A percentile compares a stretch with the other conserved stretches of the same genome.
Conservation (phyloP, 176 grass and related monocot species). For the Lolium multiflorum region DNA sequence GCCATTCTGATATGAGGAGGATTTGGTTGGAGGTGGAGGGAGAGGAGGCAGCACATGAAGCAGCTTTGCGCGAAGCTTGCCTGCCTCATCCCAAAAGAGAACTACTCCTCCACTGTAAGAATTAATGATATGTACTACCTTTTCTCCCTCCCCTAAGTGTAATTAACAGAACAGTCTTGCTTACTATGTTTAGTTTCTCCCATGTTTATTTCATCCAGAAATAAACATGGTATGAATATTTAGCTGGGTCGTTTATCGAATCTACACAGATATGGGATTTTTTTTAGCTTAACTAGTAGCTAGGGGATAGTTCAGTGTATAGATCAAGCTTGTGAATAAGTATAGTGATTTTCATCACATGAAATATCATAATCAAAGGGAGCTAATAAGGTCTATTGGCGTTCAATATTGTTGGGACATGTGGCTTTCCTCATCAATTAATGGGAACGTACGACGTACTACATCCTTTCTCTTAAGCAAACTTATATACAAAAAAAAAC, state of each 20-base stretch:
- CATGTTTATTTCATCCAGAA: too few relatives aligned
- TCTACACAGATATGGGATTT: neutral
- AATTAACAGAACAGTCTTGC: too few relatives aligned
- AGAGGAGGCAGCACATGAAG: slow-evolving; percentile 78
- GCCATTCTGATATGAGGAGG: slow-evolving; percentile 73
- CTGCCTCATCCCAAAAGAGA: slow-evolving; percentile 66
- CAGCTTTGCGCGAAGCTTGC: slow-evolving; percentile 63
- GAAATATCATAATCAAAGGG: neutral
- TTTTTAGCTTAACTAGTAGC: too few relatives aligned
- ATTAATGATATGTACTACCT: neutral
- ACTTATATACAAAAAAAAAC: neutral
- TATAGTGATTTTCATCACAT: neutral
- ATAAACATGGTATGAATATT: too few relatives aligned
- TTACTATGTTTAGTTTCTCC: neutral
- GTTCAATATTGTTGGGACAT: slow-evolving; percentile 15
- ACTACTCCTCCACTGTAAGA: slow-evolving; percentile 33
- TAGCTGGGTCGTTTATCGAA: too few relatives aligned
- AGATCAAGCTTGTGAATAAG: neutral
- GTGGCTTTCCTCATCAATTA: neutral
- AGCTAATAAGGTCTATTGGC: neutral
- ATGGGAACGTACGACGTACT: too few relatives aligned
- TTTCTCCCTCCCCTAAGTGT: neutral
- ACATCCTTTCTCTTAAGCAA: neutral
- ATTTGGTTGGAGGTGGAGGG: slow-evolving; percentile 76
- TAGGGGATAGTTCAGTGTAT: too few relatives aligned